Percentiles rank a stretch among this genome's conserved stretches.
phyloP scores from a whole-genome alignment of 345 rosid species.

The Euclidium syriacum region DNA sequence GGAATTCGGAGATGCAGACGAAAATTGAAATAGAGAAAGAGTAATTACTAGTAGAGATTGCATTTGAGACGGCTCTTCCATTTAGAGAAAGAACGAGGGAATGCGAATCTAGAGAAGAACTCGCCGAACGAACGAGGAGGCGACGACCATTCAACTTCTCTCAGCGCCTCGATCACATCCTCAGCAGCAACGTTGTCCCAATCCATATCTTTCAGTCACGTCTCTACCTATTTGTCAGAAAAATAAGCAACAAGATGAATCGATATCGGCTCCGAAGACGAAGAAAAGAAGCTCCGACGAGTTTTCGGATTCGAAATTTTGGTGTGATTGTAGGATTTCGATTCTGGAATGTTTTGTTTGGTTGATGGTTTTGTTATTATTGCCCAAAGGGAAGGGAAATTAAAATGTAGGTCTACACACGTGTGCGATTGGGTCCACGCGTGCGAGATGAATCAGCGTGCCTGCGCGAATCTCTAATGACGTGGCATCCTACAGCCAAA shows the following conservation, averaged over 20 bases:
- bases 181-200: slow-evolving; percentile 37
- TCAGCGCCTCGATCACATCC: slow-evolving; percentile 35
- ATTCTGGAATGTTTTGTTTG: slow-evolving; percentile 3
- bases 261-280: not conserved
- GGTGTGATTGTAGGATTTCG: not conserved
- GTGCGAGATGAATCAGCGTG: not conserved
- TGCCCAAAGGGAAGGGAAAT: not conserved
- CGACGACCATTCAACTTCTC: slow-evolving; percentile 38
- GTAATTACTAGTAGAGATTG: slow-evolving; percentile 36
- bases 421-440: not conserved
- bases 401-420: slow-evolving; percentile 2
- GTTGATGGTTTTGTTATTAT: not conserved
- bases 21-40: not conserved
- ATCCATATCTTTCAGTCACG: slow-evolving; percentile 21
- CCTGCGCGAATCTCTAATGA: not conserved
- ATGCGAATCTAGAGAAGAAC: slow-evolving; percentile 34
- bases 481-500: not conserved
- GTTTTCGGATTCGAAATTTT: slow-evolving; percentile 11
- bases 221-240: not conserved
- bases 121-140: slow-evolving; percentile 33
- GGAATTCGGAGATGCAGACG: not conserved
- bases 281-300: slow-evolving; percentile 6
- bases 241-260: not conserved
- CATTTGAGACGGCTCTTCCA: slow-evolving; percentile 37
- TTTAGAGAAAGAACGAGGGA: slow-evolving; percentile 35